Evolutionary conservation across 2,329 filamentous ascomycete species (phyloP).

Genomic region (Camillea tinctor): DNA sequence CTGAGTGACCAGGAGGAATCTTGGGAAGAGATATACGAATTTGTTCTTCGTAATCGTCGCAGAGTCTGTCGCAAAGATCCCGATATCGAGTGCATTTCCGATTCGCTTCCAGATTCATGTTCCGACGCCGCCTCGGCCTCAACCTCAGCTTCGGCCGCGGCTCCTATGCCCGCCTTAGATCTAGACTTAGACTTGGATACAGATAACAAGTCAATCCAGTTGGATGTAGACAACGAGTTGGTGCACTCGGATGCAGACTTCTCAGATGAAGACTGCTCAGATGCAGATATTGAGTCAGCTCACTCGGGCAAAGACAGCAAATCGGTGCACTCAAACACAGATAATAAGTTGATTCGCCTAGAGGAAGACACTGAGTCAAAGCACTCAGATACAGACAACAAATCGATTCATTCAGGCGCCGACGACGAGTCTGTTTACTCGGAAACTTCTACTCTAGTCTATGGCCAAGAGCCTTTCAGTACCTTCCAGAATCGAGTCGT

Average conservation of each 20-base stretch:
- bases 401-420: too few species aligned
- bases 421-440: not conserved
- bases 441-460: slow-evolving; percentile 4
- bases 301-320: too few species aligned
- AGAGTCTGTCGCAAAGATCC: not conserved
- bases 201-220: not conserved
- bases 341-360: not conserved
- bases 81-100: not conserved
- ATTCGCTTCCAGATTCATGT: not conserved
- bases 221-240: too few species aligned
- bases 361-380: too few species aligned
- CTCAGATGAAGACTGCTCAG: too few species aligned
- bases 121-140: not conserved
- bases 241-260: too few species aligned
- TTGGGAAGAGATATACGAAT: not conserved
- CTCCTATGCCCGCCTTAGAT: not conserved
- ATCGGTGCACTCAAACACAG: not conserved
- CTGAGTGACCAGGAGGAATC: not conserved
- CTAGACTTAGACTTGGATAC: not conserved
- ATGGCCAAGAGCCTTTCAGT: slow-evolving; percentile 7
- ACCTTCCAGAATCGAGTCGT: slow-evolving; percentile 6
- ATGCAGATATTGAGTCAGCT: too few species aligned
- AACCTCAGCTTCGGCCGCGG: not conserved
- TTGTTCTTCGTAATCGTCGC: not conserved
- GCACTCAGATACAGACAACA: not conserved